Conservation (phyloP, 345 rosid genomes). For the Aegle marmelos region DNA sequence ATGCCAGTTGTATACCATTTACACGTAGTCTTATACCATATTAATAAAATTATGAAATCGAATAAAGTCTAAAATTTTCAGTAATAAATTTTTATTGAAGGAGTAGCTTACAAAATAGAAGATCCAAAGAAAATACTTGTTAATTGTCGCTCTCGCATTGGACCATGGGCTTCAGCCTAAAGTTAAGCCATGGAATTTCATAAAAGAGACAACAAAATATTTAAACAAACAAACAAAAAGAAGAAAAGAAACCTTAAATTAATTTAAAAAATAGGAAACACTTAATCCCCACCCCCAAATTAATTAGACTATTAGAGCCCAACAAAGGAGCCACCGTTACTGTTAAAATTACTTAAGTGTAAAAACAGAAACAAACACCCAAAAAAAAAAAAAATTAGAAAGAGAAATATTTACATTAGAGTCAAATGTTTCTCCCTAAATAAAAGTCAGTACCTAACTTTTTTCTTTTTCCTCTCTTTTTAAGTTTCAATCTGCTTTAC, state of each 20-base stretch:
- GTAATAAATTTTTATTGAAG: no score
- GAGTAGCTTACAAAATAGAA: not conserved
- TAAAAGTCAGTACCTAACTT: conserved; percentile 48
- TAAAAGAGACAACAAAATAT: not conserved
- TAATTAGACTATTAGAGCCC: not conserved
- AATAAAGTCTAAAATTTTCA: not conserved
- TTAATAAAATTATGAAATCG: no score
- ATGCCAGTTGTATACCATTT: no score
- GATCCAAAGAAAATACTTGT: not conserved
- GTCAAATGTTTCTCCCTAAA: conserved; percentile 28
- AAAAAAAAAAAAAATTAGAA: not conserved
- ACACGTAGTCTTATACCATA: no score
- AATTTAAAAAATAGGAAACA: no score
- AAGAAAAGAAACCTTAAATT: not conserved
- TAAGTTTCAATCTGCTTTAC: not conserved
- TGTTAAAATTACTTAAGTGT: not conserved
- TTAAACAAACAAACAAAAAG: not conserved
- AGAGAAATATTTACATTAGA: conserved; percentile 17
- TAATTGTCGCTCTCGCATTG: not conserved
- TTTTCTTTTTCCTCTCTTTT: not conserved
- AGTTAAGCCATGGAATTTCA: not conserved
- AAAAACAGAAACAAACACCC: not conserved
- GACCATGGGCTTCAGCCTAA: not conserved
- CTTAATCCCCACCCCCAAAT: not conserved
- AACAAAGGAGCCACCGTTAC: not conserved